Evolutionary conservation across 495 filamentous ascomycete genomes (phyloP), one percentile per base, ranked within the genome.

Genomic region (Xylaria cubensis): DNA sequence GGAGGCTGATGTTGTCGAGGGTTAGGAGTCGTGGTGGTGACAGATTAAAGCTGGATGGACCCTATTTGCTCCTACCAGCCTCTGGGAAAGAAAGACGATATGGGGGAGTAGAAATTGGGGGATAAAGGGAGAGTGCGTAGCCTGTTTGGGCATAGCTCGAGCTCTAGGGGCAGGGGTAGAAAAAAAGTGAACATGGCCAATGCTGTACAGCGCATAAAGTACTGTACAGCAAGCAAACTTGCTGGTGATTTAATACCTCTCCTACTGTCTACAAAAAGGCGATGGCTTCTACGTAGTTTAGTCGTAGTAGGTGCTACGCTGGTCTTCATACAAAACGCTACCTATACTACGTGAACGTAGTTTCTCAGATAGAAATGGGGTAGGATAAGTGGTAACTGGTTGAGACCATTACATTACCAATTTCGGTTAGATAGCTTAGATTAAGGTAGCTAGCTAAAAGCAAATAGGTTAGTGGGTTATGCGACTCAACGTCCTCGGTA

Each of bases 81-180:
- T 64, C 73, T 69, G 74, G 59, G 72, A 72, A 67, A 69, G 71
- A 55, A 51, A 55, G 59, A 72, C 66, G 62, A 69, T 67, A 73
- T 73, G 74, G 72, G 72, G 56, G 67, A 67, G 71, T 70, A 64
- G 69, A 70, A 71, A 65, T 64, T 73, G 74, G 73, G 75, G 75
- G 68, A 76, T 77, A 77, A 79, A 79, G 74, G 77, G 74, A 71
- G 64, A 72, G 51, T 51, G 74, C 74, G 34, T 75, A 78, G 62
- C 77, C 76, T 73, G 46, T 48, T 73, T 36, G 44, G 46, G 74
- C 2, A 56, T 79, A 79, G 77, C 24, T 21, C 36, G 9, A 58
- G 19, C 8, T 53, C 48, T 46, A 50, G 58, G 50, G 67, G 67
- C 70, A 72, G 48, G 65, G 65, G 50, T 42, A 50, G 62, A 62